Evolutionary conservation across 2,329 filamentous ascomycete species (phyloP).

Genomic region (Piedraia hortae): DNA sequence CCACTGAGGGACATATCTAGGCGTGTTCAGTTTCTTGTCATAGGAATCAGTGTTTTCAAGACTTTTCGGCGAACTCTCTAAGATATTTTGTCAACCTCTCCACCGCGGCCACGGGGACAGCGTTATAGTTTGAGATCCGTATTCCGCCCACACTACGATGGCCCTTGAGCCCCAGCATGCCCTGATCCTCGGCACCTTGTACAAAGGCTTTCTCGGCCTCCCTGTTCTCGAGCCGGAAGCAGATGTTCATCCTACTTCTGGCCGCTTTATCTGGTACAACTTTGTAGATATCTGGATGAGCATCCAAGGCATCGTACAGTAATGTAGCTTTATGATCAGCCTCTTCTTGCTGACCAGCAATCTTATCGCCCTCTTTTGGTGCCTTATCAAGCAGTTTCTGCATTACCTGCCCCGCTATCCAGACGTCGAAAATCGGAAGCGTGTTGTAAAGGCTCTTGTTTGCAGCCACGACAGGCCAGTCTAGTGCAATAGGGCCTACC

Average conservation of each 20-base stretch:
- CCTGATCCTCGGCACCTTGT: conserved; percentile 36
- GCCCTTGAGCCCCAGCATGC: conserved; percentile 60
- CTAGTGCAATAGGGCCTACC: conserved; percentile 50
- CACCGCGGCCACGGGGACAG: conserved; percentile 38
- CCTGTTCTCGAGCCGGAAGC: conserved; percentile 48
- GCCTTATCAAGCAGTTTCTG: conserved; percentile 40
- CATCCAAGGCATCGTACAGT: conserved; percentile 55
- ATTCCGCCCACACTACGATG: conserved; percentile 73
- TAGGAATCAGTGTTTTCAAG: no score
- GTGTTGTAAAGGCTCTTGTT: conserved; percentile 95
- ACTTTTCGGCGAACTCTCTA: conserved; percentile 23
- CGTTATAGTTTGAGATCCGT: conserved; percentile 71
- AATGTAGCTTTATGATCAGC: conserved; percentile 45
- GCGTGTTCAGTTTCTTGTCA: no score
- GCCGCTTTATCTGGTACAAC: conserved; percentile 50
- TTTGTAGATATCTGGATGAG: conserved; percentile 41
- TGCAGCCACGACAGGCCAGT: conserved; percentile 65
- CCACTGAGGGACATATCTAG: no score
- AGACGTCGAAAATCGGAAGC: conserved; percentile 81
- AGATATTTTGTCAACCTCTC: conserved; percentile 41
- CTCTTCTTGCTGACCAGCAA: conserved; percentile 48
- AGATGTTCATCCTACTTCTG: conserved; percentile 83
- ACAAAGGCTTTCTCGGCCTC: conserved; percentile 54
- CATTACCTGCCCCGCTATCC: conserved; percentile 70
- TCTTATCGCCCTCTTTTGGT: conserved; percentile 23